A percentile compares a stretch with the other conserved stretches of the same genome.
These are phyloP conservation scores for Salisapilia sapeloensis DNA, from an alignment of 352 stramenopile genomes.

Conservation along the genomic window DNA sequence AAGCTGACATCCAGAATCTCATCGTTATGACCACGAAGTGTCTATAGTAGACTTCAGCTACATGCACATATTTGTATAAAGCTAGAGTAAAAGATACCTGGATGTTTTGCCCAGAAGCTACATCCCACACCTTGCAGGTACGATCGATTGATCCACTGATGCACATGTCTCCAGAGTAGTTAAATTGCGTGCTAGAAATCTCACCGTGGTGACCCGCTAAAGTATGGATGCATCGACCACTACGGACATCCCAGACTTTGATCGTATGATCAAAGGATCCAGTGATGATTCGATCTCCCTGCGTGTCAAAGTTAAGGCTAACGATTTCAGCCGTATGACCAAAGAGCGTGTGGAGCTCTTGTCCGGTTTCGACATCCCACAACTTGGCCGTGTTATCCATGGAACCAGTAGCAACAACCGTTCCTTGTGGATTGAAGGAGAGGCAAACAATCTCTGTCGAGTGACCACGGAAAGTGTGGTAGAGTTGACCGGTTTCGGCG, in stretches of 20 bases:
- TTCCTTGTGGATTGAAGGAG: conserved; percentile 89
- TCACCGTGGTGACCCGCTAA: conserved; percentile 88
- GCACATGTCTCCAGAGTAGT: conserved; percentile 85
- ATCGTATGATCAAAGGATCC: conserved; percentile 92
- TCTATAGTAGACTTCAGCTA: conserved; percentile 16
- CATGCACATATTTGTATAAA: neutral
- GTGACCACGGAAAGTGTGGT: conserved; percentile 90
- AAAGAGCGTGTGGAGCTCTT: conserved; percentile 88
- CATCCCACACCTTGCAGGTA: conserved; percentile 91
- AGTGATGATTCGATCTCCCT: conserved; percentile 87
- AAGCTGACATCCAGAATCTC: conserved; percentile 92
- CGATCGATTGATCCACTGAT: conserved; percentile 90
- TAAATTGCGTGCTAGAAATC: conserved; percentile 91
- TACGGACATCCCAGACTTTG: conserved; percentile 82
- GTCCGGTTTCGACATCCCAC: conserved; percentile 90
- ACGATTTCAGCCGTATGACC: conserved; percentile 92
- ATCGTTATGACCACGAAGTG: conserved; percentile 88
- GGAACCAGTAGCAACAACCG: conserved; percentile 77
- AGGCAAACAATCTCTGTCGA: conserved; percentile 93
- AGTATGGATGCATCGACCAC: conserved; percentile 82
- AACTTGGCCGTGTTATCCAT: conserved; percentile 94
- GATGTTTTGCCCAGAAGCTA: conserved; percentile 81
- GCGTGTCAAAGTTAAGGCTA: conserved; percentile 88
- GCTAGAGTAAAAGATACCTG: conserved; percentile 25
- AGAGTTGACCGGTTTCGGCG: conserved; percentile 84